Evolutionary conservation across 2,329 filamentous ascomycete species (phyloP).

Genomic region (Amesomyces nigricolor): DNA sequence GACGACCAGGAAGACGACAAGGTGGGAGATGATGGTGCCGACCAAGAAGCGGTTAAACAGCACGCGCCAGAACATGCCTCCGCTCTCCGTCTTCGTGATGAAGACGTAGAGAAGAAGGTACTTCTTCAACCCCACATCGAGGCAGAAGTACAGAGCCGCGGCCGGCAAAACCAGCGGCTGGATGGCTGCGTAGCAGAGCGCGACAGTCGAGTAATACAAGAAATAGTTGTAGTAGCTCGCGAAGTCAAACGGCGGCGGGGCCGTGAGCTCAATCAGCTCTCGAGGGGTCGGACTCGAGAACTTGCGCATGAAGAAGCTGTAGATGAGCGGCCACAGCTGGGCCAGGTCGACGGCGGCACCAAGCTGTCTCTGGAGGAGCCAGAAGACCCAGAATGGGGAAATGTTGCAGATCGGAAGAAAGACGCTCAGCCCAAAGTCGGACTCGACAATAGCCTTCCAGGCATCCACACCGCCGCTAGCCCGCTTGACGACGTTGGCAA

Average conservation of each 20-base stretch:
- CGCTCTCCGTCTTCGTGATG: slow-evolving; percentile 93
- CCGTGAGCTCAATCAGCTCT: slow-evolving; percentile 86
- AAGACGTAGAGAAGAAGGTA: slow-evolving; percentile 93
- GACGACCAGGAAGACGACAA: slow-evolving; percentile 70
- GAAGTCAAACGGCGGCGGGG: slow-evolving; percentile 89
- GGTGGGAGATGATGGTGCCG: slow-evolving; percentile 68
- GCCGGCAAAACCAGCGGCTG: slow-evolving; percentile 85
- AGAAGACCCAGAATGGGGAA: slow-evolving; percentile 91
- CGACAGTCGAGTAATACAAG: slow-evolving; percentile 86
- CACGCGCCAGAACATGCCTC: slow-evolving; percentile 85
- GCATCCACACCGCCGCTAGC: slow-evolving; percentile 53
- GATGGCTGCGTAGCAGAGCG: slow-evolving; percentile 74
- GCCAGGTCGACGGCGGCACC: slow-evolving; percentile 92
- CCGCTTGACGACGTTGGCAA: slow-evolving; percentile 57
- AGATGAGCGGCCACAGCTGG: slow-evolving; percentile 77
- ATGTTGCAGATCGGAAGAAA: slow-evolving; percentile 74
- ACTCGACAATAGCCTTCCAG: slow-evolving; percentile 62
- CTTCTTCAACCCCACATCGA: slow-evolving; percentile 90
- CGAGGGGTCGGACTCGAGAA: slow-evolving; percentile 85
- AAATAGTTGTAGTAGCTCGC: slow-evolving; percentile 98
- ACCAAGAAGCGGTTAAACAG: slow-evolving; percentile 92
- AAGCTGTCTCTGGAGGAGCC: slow-evolving; percentile 85
- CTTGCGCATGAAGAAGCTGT: slow-evolving; percentile 77
- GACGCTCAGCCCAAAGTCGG: slow-evolving; percentile 56
- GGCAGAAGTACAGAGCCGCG: slow-evolving; percentile 78